Percentiles rank a stretch among this genome's conserved stretches.
Evolutionary conservation across 2,329 filamentous ascomycete genomes (phyloP).

Genomic region (Penicillium griseofulvum): DNA sequence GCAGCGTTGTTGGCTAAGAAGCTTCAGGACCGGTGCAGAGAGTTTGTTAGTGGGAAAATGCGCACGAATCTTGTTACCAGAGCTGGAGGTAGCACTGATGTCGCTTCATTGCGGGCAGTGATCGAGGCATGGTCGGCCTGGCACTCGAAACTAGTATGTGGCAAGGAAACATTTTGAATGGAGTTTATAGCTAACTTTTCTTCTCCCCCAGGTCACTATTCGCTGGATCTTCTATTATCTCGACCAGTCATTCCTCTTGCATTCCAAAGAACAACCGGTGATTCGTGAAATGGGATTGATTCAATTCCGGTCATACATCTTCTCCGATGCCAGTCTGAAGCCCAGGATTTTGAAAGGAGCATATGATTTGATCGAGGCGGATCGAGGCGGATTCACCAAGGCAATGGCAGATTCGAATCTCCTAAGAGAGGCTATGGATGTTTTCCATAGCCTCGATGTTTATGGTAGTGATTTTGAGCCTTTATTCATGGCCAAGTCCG

Average conservation of each 20-base stretch:
- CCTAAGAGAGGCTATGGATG: slow-evolving; percentile 72
- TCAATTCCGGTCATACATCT: slow-evolving; percentile 67
- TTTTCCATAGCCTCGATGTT: slow-evolving; percentile 80
- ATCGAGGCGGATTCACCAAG: slow-evolving; percentile 58
- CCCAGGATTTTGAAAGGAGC: slow-evolving; percentile 63
- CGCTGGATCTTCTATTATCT: slow-evolving; percentile 91
- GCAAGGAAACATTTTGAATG: background rate
- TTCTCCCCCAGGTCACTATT: slow-evolving; percentile 61
- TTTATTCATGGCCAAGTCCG: slow-evolving; percentile 65
- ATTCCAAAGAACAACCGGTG: slow-evolving; percentile 65
- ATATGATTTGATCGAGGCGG: slow-evolving; percentile 71
- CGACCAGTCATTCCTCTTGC: slow-evolving; percentile 82
- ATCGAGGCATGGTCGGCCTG: slow-evolving; percentile 70
- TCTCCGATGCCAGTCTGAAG: slow-evolving; percentile 53
- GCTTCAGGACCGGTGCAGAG: slow-evolving; percentile 64
- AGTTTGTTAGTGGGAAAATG: slow-evolving; percentile 59
- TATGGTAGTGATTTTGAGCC: slow-evolving; percentile 81
- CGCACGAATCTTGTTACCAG: slow-evolving; percentile 58
- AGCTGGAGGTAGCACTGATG: slow-evolving; percentile 54
- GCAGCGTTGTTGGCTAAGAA: slow-evolving; percentile 66
- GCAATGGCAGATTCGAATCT: slow-evolving; percentile 59
- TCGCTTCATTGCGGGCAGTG: slow-evolving; percentile 63
- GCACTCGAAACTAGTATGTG: slow-evolving; percentile 70
- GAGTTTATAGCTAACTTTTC: background rate
- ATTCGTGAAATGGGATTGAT: slow-evolving; percentile 78